Evolutionary conservation across 768 basidiomycete species (phyloP), one percentile per base, ranked within the genome.

Genomic region (Phylloporus sp.): DNA sequence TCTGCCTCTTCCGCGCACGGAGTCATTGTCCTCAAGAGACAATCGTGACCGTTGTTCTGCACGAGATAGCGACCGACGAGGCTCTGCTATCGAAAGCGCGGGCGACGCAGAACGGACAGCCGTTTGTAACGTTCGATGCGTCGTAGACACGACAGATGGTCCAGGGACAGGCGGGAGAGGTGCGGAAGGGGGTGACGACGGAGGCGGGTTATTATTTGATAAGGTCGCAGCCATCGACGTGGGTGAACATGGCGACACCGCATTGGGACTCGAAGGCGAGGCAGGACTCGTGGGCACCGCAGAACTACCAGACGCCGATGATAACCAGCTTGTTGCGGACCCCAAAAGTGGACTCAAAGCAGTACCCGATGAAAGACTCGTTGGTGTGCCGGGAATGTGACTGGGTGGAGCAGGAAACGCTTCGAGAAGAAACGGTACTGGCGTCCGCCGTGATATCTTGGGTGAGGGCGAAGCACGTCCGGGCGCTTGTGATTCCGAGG

Each of bases 101-200:
- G 62, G 66, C 23, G 67, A 68, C 2, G 45, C 57, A 31, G 65
- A 56, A 15, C 60, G 53, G 26, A 53, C 24, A 15, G 15, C 40
- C 1, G 63, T 62, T 36, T 66, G 64, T 15, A 65, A 55, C 8
- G 67, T 64, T 39, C 72, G 69, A 15, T 73, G 70, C 68, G 73
- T 35, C 77, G 72, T 18, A 72, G 70, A 32, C 65, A 51, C 75
- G 72, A 81, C 74, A 18, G 80, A 73, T 2, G 82, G 80, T 2
- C 81, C 84, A 0, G 86, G 86, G 2, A 87, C 58, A 4, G 86
- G 84, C 0, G 86, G 86, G 4, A 87, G 76, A 0, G 86, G 85
- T 0, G 72, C 59, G 0, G 73, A 67, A 0, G 85, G 85, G 0
- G 85, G 85, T 2, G 69, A 72, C 0, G 80, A 80, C 0, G 78